phyloP scores from a whole-genome alignment of 441 rosid species.

The Manihot esculenta region DNA sequence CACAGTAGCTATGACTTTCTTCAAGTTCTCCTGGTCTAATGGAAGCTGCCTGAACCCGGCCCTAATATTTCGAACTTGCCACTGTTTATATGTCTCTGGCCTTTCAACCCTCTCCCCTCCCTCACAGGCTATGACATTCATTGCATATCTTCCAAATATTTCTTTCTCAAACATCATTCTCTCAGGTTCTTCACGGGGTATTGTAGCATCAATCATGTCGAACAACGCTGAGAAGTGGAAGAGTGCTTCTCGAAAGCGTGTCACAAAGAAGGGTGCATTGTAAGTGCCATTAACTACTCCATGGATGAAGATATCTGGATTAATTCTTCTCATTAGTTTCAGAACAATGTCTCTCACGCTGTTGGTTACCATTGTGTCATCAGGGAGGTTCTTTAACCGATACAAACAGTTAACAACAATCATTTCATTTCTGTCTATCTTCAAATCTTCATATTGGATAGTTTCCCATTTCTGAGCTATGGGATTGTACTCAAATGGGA shows the following conservation, averaged over 20 bases:
- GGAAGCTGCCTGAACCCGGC: constrained; percentile 70
- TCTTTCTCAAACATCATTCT: constrained; percentile 53
- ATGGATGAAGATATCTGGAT: constrained; percentile 61
- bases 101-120: constrained; percentile 57
- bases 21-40: constrained; percentile 43
- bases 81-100: constrained; percentile 77
- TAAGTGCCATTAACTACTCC: constrained; percentile 42
- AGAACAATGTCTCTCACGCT: constrained; percentile 75
- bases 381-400: constrained; percentile 67
- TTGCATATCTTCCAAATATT: constrained; percentile 35
- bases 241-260: constrained; percentile 48
- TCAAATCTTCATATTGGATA: constrained; percentile 67
- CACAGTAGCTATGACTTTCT: constrained; percentile 35
- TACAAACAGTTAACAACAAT: constrained; percentile 63
- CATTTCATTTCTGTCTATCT: constrained; percentile 53
- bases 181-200: constrained; percentile 34
- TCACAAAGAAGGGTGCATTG: constrained; percentile 46
- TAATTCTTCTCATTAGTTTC: constrained; percentile 52
- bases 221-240: constrained; percentile 50
- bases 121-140: constrained; percentile 56
- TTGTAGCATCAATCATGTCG: constrained; percentile 35
- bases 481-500: constrained; percentile 68
- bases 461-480: constrained; percentile 87
- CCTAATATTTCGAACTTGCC: constrained; percentile 64
- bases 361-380: constrained; percentile 57